Conservation (phyloP, 108 stramenopile species). For the Aurantiochytrium sp. region DNA sequence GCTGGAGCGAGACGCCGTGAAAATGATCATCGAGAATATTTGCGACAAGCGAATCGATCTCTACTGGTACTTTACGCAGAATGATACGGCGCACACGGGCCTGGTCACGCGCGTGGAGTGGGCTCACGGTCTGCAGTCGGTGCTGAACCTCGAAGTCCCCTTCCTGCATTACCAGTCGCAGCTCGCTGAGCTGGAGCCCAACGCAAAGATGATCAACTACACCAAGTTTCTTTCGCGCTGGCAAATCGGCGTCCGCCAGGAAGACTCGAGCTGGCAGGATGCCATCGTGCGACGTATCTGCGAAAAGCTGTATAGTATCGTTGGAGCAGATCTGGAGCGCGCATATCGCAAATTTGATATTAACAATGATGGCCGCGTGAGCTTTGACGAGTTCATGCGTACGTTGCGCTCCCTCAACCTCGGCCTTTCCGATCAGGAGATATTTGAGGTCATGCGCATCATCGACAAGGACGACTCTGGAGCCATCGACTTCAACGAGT, state of each 20-base stretch:
- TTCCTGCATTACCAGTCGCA: constrained; percentile 36
- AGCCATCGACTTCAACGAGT: constrained; percentile 43
- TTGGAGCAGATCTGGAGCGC: constrained; percentile 26
- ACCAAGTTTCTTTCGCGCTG: constrained; percentile 49
- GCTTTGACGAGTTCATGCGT: constrained; percentile 44
- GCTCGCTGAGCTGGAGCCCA: constrained; percentile 41
- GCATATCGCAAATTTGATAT: constrained; percentile 44
- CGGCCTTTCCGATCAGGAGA: constrained; percentile 35
- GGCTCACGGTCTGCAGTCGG: constrained; percentile 50
- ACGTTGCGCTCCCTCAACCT: constrained; percentile 41
- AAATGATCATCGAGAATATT: constrained; percentile 52
- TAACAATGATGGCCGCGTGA: constrained; percentile 40
- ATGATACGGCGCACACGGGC: constrained; percentile 42
- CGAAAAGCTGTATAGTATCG: constrained; percentile 41
- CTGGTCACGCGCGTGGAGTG: constrained; percentile 36
- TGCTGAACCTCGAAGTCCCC: constrained; percentile 45
- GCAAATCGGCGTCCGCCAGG: constrained; percentile 38
- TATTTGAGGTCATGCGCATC: constrained; percentile 51
- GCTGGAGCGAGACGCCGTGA: constrained; percentile 28
- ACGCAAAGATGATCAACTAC: constrained; percentile 40
- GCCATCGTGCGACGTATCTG: constrained; percentile 42
- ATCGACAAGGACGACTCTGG: constrained; percentile 49
- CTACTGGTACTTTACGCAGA: constrained; percentile 49
- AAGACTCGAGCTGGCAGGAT: constrained; percentile 37
- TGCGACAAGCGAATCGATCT: constrained; percentile 45